Evolutionary conservation across 106 monocot species (phyloP), one percentile per base, ranked within the genome.

Genomic region (Platanthera zijinensis): DNA sequence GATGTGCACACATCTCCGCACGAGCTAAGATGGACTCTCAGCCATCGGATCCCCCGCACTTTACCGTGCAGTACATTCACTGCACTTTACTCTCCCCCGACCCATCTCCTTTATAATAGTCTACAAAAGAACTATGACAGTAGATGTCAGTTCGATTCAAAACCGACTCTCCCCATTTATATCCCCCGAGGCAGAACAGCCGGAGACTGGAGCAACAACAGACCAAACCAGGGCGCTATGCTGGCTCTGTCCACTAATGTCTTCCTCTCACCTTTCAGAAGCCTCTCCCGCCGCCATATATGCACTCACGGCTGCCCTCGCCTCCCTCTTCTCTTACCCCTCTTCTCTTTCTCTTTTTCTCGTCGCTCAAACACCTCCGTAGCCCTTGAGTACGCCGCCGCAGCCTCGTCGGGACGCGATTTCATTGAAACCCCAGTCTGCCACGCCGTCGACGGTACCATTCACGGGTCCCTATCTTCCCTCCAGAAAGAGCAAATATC

Each of bases 401-500:
- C 72, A 22, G 49, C 50, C 51, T 72, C 51, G 50, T 51, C 49
- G 51, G 72, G 21, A 50, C 7, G 50, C 10, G 21, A 46, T 21
- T 72, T 51, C 6, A 50, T 21, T 72, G 50, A 51, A 18, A 19
- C 10, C 18, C 51, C 72, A 50, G 13, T 21, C 51, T 5, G 8
- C 22, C 13, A 72, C 51, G 72, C 19, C 72, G 18, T 11, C 51
- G 51, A 72, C 22, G 3, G 50, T 72, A 11, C 50, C 6, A 46
- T 72, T 72, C 1, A 78, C 69, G 54, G 74, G 50, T 30, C 87
- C 69, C 83, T 97, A 78, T 84, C 96, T n/a, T 51, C 81, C 19
- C 48, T 14, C 56, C 93, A 97, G 84, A 84, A 78, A 69, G 78
- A 89, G 52, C 93, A 94, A 64, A 85, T 97, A 73, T 84, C 86